Evolutionary conservation across 2,329 filamentous ascomycete species (phyloP), one percentile per base, ranked within the genome.

Genomic region (Diaporthe sp.): DNA sequence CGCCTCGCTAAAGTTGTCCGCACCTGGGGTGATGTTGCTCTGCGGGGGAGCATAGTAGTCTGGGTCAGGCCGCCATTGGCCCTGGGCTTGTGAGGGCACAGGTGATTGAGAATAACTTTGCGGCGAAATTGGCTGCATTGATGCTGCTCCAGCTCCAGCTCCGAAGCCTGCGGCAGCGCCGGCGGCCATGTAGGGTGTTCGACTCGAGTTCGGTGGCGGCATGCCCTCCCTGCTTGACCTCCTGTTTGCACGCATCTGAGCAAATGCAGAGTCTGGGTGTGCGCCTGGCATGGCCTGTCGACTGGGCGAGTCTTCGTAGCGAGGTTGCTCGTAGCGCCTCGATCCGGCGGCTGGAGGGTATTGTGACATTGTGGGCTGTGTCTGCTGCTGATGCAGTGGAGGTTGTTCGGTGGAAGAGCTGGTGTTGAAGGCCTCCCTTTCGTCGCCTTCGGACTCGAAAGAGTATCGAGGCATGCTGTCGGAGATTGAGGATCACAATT

Each of bases 1-100:
- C 53, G 86, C 83, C 68, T 90, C 87, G 76, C 92, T 88, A 78
- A 93, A 90, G 81, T 94, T 94, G 84, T 95, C 92, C 76, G 90
- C 88, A 46, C 91, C 92, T 2, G 91, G 91, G 1, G 92, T 93
- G 74, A 87, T 84, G 79, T 84, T 87, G 78, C 81, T 83, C 65
- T 80, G 81, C 31, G 83, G 78, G n/a, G 78, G 78, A 74, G 79
- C 77, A 12, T 81, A 79, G 75, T 82, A 81, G 44, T 76, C 76
- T 15, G 73, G n/a, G 17, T 79, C 78, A 13, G 78, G 78, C 2
- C 76, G 78, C 79, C 79, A 80, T 42, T 79, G 76, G 51, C 77
- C 74, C 17, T 81, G 76, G 17, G 75, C 53, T 31, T 77, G 77
- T 65, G 78, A 76, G 39, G 79, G 79, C 3, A 78, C 75, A 49